Percentiles rank a stretch among this genome's conserved stretches.
These are phyloP conservation scores for Neonectria hederae DNA, from an alignment of 2,329 filamentous ascomycete genomes.

Conservation along the genomic window DNA sequence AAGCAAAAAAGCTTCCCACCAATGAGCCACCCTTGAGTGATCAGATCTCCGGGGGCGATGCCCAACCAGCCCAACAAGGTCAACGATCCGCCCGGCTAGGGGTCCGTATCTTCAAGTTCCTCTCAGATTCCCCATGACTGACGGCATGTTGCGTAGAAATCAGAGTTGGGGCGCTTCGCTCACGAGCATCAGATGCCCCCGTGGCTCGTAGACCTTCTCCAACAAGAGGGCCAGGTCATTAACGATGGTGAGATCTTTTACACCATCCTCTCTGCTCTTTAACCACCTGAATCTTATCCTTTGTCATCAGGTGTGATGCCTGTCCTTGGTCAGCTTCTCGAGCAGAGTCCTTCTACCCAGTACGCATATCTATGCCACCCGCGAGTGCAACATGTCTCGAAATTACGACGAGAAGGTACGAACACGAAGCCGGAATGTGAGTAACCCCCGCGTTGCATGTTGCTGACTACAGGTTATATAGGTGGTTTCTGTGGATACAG, in stretches of 20 bases:
- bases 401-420: constrained; percentile 76
- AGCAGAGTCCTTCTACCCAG: constrained; percentile 68
- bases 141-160: constrained; percentile 51
- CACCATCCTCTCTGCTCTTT: too few relatives aligned
- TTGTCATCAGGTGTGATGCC: constrained; percentile 63
- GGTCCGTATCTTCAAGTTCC: constrained; percentile 16
- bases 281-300: constrained; percentile 22
- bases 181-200: constrained; percentile 79
- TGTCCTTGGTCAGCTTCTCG: constrained; percentile 69
- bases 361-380: constrained; percentile 84
- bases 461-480: constrained; percentile 44
- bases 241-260: constrained; percentile 56
- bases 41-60: constrained; percentile 10
- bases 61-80: constrained; percentile 13
- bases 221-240: constrained; percentile 65
- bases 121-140: not conserved
- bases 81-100: constrained; percentile 32
- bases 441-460: not conserved
- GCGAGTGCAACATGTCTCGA: constrained; percentile 80
- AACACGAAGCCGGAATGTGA: too few relatives aligned
- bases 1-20: constrained; percentile 29
- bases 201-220: constrained; percentile 71
- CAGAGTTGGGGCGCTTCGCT: constrained; percentile 76
- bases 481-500: constrained; percentile 95
- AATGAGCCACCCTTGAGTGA: constrained; percentile 1